A percentile compares a stretch with the other conserved stretches of the same genome.
These are phyloP conservation scores for Fragaria iinumae DNA, from an alignment of 306 rosid species.

Conservation along the genomic window DNA sequence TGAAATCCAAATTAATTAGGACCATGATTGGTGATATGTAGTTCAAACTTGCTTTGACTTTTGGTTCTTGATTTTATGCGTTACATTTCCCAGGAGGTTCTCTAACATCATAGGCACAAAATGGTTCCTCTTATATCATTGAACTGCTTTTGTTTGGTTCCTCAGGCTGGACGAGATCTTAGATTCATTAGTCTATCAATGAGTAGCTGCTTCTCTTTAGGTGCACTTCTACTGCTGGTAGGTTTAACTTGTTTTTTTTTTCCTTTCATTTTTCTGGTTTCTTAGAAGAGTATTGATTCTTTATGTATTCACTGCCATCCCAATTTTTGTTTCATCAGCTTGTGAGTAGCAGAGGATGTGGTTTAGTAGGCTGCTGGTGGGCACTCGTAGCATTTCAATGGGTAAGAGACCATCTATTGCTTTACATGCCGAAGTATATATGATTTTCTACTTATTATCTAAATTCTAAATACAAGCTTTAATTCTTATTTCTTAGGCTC, in stretches of 20 bases:
- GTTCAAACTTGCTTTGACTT: background rate
- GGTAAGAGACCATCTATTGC: conserved; percentile 39
- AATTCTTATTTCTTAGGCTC: conserved; percentile 23
- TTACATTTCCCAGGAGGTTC: background rate
- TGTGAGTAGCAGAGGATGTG: conserved; percentile 47
- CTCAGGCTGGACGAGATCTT: conserved; percentile 74
- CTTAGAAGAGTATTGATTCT: background rate
- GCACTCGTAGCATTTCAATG: conserved; percentile 56
- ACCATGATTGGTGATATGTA: background rate
- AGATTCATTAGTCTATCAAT: conserved; percentile 51
- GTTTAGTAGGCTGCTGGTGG: conserved; percentile 60
- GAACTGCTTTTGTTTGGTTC: background rate
- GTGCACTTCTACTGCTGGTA: conserved; percentile 49
- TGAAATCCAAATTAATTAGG: background rate
- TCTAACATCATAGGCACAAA: background rate
- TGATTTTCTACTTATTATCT: background rate
- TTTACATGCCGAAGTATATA: background rate
- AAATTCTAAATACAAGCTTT: background rate
- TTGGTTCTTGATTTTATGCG: background rate
- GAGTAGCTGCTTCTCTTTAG: conserved; percentile 51
- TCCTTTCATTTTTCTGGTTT: conserved; percentile 1
- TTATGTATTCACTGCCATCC: conserved; percentile 15
- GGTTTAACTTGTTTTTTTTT: background rate
- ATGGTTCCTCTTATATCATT: background rate
- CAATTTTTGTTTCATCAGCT: conserved; percentile 32